Evolutionary conservation across 208 protist genomes (phyloP), one percentile per base, ranked within the genome.

Genomic region (Leishmania martiniquensis): DNA sequence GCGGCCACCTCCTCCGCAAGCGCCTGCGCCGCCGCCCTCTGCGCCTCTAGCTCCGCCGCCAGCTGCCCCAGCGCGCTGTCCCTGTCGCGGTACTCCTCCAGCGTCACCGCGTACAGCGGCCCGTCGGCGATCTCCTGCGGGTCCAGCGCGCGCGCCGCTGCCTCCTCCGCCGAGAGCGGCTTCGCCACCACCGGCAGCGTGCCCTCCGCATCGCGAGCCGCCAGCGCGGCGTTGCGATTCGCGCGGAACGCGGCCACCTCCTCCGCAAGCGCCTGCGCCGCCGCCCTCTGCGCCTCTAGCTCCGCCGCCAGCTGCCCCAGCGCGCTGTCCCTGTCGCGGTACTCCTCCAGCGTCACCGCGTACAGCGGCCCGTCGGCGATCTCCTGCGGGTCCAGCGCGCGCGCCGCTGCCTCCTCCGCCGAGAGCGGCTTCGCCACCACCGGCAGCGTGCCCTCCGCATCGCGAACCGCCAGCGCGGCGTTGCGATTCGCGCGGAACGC

Each of bases 361-460:
- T 25, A 29, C 39, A 34, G 59, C 62, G 76, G 49, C 72, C 84
- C 65, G 66, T n/a, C 83, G 34, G 59, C 2, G 3, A 39, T 39
- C 34, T 65, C 13, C 34, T 17, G 34, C 17, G 81, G 78, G 20
- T 76, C 34, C 51, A 72, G 70, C 44, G 73, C 57, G 29, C 22
- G 39, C 34, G 70, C 73, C 1, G n/a, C 29, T 42, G 49, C 39
- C 44, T 17, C 70, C 25, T 47, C 75, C 52, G 34, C 63, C 12
- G 54, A 22, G 42, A 71, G 22, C 5, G 66, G 37, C 12, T 54
- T 71, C 66, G 75, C 75, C n/a, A 34, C 39, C 55, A 72, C 76
- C 55, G 70, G 54, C 77, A 87, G 77, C 82, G 82, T 60, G 59
- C 68, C 84, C 20, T 84, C 81, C 22, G 72, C 78, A 51, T 67